A percentile compares a stretch with the other conserved stretches of the same genome.
These are phyloP conservation scores for Cytospora paraplurivora DNA, from an alignment of 2,329 filamentous ascomycete species.

Conservation along the genomic window DNA sequence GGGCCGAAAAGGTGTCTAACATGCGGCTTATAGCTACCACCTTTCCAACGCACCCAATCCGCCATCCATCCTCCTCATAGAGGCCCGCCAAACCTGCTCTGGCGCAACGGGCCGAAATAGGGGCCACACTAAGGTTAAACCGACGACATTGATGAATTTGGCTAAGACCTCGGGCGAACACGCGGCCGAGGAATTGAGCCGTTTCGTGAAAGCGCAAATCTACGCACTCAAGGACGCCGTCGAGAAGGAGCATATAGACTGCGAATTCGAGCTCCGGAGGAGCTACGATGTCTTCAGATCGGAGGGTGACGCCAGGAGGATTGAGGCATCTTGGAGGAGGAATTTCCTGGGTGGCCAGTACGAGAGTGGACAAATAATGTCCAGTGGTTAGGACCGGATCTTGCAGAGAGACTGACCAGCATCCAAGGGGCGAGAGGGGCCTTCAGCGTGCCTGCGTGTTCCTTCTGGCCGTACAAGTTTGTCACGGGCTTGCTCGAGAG, in stretches of 20 bases:
- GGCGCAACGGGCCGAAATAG: constrained; percentile 27
- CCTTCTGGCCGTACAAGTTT: constrained; percentile 28
- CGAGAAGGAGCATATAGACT: constrained; percentile 17
- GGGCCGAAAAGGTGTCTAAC: not conserved
- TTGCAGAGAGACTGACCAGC: constrained; percentile 23
- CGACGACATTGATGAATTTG: constrained; percentile 1
- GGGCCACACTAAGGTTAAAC: constrained; percentile 21
- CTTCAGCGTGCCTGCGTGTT: constrained; percentile 18
- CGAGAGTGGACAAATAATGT: constrained; percentile 22
- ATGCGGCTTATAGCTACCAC: constrained; percentile 6
- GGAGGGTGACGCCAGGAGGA: constrained; percentile 6
- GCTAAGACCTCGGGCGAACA: constrained; percentile 7
- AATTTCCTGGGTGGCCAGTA: constrained; percentile 12
- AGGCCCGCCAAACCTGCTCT: constrained; percentile 27
- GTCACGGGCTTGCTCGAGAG: constrained; percentile 24
- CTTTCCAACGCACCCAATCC: constrained; percentile 18
- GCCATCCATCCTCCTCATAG: constrained; percentile 20
- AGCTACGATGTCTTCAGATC: constrained; percentile 24
- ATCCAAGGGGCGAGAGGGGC: constrained; percentile 19
- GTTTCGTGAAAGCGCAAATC: constrained; percentile 19
- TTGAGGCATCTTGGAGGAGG: constrained; percentile 17
- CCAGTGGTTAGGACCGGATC: constrained; percentile 14
- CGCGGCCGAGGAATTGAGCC: constrained; percentile 15
- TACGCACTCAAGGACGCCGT: constrained; percentile 23
- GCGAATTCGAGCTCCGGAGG: constrained; percentile 24